Percentiles rank a stretch among this genome's conserved stretches.
Conservation (phyloP, 805 yeast species). For the Saccharomyces mikatae region DNA sequence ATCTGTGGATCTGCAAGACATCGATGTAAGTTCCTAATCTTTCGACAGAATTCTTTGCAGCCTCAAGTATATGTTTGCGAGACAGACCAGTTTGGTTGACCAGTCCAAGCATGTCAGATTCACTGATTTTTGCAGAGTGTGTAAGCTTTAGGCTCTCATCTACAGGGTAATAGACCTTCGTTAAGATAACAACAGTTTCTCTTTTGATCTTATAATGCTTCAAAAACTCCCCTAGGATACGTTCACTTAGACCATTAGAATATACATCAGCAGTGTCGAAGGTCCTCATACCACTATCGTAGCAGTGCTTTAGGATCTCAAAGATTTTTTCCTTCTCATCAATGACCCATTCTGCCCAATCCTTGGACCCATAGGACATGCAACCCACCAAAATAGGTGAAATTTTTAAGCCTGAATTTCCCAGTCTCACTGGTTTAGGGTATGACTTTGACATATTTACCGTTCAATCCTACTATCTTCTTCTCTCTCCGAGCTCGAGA, state of each 20-base stretch:
- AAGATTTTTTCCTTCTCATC: slow-evolving; percentile 43
- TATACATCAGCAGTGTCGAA: slow-evolving; percentile 43
- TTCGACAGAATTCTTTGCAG: slow-evolving; percentile 33
- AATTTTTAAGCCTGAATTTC: slow-evolving; percentile 42
- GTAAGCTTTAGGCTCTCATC: slow-evolving; percentile 18
- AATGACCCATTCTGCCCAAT: slow-evolving; percentile 38
- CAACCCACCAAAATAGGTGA: slow-evolving; percentile 47
- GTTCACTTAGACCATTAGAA: slow-evolving; percentile 42
- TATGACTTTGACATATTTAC: no score
- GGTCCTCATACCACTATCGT: slow-evolving; percentile 40
- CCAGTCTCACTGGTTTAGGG: slow-evolving; percentile 23
- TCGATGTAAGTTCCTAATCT: slow-evolving; percentile 44
- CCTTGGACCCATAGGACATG: slow-evolving; percentile 42
- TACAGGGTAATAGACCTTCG: slow-evolving; percentile 35
- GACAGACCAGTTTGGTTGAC: slow-evolving; percentile 34
- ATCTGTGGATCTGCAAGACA: slow-evolving; percentile 48
- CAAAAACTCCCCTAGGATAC: slow-evolving; percentile 45
- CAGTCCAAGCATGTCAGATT: background rate
- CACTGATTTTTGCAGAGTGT: background rate
- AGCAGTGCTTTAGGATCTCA: slow-evolving; percentile 38
- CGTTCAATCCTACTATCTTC: no score
- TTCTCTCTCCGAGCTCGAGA: no score
- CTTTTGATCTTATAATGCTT: slow-evolving; percentile 44
- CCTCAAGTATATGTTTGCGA: slow-evolving; percentile 41
- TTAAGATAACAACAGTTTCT: slow-evolving; percentile 47